Percentiles rank a stretch among this genome's conserved stretches.
phyloP scores from a whole-genome alignment of 2,329 filamentous ascomycete genomes.

The Seiridium unicorne region DNA sequence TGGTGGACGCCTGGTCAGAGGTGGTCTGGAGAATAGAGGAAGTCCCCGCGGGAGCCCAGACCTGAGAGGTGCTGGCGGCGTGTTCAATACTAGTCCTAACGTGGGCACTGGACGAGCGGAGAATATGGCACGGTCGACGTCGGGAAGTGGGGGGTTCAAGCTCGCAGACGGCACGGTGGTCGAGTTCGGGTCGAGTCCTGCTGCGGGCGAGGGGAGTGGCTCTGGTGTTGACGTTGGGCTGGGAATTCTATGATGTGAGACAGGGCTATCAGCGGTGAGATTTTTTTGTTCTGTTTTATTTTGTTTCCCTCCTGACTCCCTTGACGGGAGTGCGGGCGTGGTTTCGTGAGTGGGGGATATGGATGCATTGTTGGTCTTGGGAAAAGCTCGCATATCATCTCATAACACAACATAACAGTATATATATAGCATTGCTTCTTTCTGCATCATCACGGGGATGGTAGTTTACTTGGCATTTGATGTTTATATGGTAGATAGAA shows the following conservation, averaged over 20 bases:
- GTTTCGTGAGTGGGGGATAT: not conserved
- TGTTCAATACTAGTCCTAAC: not conserved
- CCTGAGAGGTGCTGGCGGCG: not conserved
- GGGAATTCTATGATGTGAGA: not conserved
- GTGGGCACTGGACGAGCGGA: conserved; percentile 7
- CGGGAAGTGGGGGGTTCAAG: conserved; percentile 20
- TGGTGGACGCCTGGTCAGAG: not conserved
- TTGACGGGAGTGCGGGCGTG: too few relatives aligned
- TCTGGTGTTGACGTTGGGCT: not conserved
- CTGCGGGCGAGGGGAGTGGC: not conserved
- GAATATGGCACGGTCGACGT: conserved; percentile 21
- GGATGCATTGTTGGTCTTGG: not conserved
- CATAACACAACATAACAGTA: not conserved
- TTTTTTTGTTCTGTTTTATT: too few relatives aligned
- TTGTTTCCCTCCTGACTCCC: too few relatives aligned
- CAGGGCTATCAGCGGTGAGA: too few relatives aligned
- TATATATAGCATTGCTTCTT: not conserved
- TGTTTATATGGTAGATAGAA: too few relatives aligned
- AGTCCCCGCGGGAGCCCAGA: conserved; percentile 4
- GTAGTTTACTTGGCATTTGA: too few relatives aligned
- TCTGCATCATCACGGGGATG: not conserved
- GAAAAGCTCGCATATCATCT: not conserved
- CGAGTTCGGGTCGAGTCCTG: conserved; percentile 20
- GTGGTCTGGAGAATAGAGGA: not conserved
- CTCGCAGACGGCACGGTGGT: conserved; percentile 24